These are phyloP conservation scores for Straminergon stramineum DNA, from an alignment of 225 moss, liverwort and hornwort genomes.

Conservation along the genomic window DNA sequence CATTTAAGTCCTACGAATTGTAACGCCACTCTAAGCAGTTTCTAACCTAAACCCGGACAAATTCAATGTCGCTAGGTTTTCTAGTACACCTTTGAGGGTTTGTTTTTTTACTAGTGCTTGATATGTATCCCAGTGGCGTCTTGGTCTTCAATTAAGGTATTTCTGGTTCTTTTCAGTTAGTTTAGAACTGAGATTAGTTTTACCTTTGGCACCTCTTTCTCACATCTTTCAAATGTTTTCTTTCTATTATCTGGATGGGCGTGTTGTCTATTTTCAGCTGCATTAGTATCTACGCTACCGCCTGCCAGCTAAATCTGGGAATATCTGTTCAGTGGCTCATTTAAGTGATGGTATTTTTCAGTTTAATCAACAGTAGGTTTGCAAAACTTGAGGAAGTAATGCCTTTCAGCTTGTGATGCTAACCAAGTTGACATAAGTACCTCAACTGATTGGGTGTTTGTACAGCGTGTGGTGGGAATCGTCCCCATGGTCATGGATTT, in stretches of 20 bases:
- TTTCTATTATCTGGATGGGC: not conserved
- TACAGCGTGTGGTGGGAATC: slow-evolving; percentile 85
- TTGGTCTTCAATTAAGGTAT: not conserved
- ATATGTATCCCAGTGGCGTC: not conserved
- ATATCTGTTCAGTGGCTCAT: not conserved
- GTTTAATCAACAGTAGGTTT: not conserved
- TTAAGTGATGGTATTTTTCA: not conserved
- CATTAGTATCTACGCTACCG: not conserved
- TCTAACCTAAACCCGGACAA: not conserved
- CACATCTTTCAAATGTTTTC: not conserved
- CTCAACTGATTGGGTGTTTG: not conserved
- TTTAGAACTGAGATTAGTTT: not conserved
- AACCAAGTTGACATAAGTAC: not conserved
- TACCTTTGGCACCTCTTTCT: not conserved
- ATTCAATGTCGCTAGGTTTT: not conserved
- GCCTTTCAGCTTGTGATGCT: not conserved
- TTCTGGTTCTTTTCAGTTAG: not conserved
- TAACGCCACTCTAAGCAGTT: not conserved
- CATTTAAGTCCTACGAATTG: not conserved
- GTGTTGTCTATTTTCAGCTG: not conserved
- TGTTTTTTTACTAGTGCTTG: not conserved
- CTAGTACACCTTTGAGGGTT: not conserved
- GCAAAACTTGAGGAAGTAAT: not conserved
- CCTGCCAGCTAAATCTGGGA: not conserved
- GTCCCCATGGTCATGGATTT: slow-evolving; percentile 93